Base-by-base conservation (phyloP, 768 basidiomycete species). In the Tylopilus plumbeoviolaceoides region DNA sequence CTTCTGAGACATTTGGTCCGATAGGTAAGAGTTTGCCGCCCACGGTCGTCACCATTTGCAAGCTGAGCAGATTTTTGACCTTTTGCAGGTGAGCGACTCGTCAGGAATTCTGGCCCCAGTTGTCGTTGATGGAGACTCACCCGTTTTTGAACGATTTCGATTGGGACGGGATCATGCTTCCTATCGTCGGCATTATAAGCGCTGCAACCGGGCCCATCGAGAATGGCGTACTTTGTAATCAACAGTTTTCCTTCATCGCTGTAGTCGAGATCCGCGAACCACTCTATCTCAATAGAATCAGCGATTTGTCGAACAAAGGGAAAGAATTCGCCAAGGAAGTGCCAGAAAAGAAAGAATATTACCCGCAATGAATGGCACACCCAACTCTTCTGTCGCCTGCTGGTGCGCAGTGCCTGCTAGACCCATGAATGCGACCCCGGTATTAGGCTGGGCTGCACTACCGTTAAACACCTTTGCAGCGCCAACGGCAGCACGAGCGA, bases 371-470 rank as follows among this genome's bases (percentile, higher is more conserved):
- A 87, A 87, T 20, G 69, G 72, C 12, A 86, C 78, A 0, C 77
- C 79, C 8, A 75, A 66, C 54, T 81, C 80, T 50, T 73, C 71
- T 25, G 81, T 78, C 1, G 81, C 82, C 10, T 65, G 61, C 50
- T 87, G 80, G 62, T 87, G 86, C 3, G 75, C 74, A 1, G 84
- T 83, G 1, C 83, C 83, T 0, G 84, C 80, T 5, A 89, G 69
- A 1, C 85, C 86, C 59, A 85, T 72, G 58, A 87, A 78, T 0
- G 83, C 75, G 0, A 86, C 73, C 1, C 69, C 59, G 3, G 7
- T 35, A 25, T 68, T 54, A 0, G 62, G 45, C 25, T 27, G 35
- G 7, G 50, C 49, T 3, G 60, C 47, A 59, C 69, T 55, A 58
- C 54, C 5, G 30, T 67, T 63, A 63, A 84, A 87, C 4, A 78